Percentiles rank a stretch among this genome's conserved stretches.
Conservation (phyloP, 768 basidiomycete species). For the Boletellus emodensis region DNA sequence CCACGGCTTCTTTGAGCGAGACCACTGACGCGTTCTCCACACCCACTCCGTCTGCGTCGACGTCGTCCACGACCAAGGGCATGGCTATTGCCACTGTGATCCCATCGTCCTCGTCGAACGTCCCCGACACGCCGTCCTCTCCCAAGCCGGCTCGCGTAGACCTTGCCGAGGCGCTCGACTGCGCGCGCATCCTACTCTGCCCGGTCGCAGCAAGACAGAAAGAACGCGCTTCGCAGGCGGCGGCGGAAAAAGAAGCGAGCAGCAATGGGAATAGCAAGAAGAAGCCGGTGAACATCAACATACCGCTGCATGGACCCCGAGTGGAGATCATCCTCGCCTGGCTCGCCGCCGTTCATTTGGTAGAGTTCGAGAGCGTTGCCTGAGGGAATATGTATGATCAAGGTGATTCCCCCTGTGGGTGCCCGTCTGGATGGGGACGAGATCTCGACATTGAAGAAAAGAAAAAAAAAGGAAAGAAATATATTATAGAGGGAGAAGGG, state of each 20-base stretch:
- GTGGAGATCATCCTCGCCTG: slow-evolving; percentile 85
- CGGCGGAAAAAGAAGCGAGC: slow-evolving; percentile 42
- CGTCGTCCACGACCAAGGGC: slow-evolving; percentile 15
- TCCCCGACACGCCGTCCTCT: slow-evolving; percentile 10
- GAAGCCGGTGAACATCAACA: slow-evolving; percentile 67
- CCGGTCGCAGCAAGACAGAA: slow-evolving; percentile 64
- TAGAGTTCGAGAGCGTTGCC: slow-evolving; percentile 54
- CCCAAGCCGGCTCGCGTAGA: slow-evolving; percentile 29
- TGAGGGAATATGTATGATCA: slow-evolving; percentile 8
- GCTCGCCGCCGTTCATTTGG: slow-evolving; percentile 77
- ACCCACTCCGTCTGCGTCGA: slow-evolving; percentile 15
- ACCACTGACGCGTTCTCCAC: slow-evolving; percentile 10
- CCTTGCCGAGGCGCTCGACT: slow-evolving; percentile 58
- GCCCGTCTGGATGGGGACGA: no score
- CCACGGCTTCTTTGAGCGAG: slow-evolving; percentile 22
- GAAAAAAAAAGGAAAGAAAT: no score
- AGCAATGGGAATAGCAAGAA: slow-evolving; percentile 43
- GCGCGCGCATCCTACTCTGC: slow-evolving; percentile 65
- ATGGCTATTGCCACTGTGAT: no score
- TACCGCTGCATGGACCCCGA: slow-evolving; percentile 80
- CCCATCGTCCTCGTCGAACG: neutral
- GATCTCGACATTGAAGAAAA: no score
- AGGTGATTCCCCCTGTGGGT: neutral
- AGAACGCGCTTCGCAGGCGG: slow-evolving; percentile 51
- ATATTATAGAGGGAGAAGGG: no score